Evolutionary conservation across 2,329 filamentous ascomycete species (phyloP), one percentile per base, ranked within the genome.

Genomic region (Neonectria hederae): DNA sequence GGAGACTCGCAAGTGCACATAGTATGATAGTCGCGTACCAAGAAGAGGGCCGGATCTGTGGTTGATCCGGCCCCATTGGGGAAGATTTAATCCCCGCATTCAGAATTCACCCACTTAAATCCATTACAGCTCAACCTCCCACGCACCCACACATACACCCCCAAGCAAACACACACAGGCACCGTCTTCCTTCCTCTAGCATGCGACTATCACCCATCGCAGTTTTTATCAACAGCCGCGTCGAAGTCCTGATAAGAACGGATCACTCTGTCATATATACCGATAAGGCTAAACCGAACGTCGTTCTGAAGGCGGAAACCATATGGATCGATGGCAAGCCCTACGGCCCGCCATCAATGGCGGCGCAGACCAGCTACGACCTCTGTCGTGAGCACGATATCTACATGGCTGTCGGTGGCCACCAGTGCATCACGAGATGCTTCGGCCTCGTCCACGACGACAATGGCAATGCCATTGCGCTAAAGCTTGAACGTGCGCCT

Each of bases 301-400:
- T 59, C n/a, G 56, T 53, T 53, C 45, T 59, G 22, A 53, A 59
- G 56, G 56, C 56, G 35, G 56, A 53, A 53, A 59, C 56, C 10
- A 52, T 59, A 59, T 59, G 56, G 56, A 59, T 59, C 56, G 46
- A 59, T 10, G 14, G 28, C 56, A 59, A 43, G 35, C 56, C 56
- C 30, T 59, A 52, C 45, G 56, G 45, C 35, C 56, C 56, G 35
- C 56, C 45, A 43, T 51, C 45, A 43, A 59, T 28, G 32, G 46
- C 46, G 32, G 32, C 45, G 45, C 46, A 59, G 46, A 59, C 56
- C 22, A 51, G 32, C 46, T 52, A 42, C 28, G 56, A 59, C 32
- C 56, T 59, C 45, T 52, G 17, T 43, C 56, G 56, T 53, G 56
- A 59, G 56, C 45, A 53, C 46, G 45, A 53, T n/a, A 59, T 59